A percentile compares a stretch with the other conserved stretches of the same genome.
phyloP scores from a whole-genome alignment of 257 asterid species.

The Primulina tabacum region DNA sequence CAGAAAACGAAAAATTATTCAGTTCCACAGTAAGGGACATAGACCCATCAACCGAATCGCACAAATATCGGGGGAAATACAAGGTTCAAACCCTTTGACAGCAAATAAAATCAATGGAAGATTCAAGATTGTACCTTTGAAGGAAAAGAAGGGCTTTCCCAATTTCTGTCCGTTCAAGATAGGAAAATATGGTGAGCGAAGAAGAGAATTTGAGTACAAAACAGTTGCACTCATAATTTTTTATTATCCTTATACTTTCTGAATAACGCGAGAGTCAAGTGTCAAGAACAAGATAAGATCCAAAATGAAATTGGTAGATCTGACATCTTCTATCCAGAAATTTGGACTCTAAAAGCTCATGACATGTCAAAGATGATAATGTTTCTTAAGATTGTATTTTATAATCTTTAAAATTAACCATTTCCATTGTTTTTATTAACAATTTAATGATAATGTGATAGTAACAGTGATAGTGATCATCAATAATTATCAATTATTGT shows the following conservation, averaged over 20 bases:
- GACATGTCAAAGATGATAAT: background rate
- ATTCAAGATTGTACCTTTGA: slow-evolving; percentile 34
- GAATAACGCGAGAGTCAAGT: background rate
- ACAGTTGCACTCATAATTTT: background rate
- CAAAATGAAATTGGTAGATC: background rate
- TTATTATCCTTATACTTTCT: no score
- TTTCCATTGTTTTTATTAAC: no score
- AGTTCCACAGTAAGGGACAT: background rate
- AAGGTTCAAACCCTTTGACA: background rate
- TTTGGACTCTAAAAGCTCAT: no score
- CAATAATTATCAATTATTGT: no score
- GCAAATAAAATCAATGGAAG: background rate
- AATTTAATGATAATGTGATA: no score
- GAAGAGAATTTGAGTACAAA: slow-evolving; percentile 20
- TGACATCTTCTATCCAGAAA: no score
- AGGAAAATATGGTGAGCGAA: slow-evolving; percentile 32
- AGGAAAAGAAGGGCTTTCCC: slow-evolving; percentile 20
- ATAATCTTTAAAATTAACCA: no score
- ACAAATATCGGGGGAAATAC: background rate
- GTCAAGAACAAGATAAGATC: background rate
- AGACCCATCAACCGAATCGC: background rate
- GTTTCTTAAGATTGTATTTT: no score
- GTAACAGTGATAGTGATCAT: no score
- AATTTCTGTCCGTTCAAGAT: slow-evolving; percentile 26
- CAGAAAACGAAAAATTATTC: background rate